Percentiles rank a stretch among this genome's conserved stretches.
Conservation (phyloP, 441 rosid species). For the Populus hybrid region DNA sequence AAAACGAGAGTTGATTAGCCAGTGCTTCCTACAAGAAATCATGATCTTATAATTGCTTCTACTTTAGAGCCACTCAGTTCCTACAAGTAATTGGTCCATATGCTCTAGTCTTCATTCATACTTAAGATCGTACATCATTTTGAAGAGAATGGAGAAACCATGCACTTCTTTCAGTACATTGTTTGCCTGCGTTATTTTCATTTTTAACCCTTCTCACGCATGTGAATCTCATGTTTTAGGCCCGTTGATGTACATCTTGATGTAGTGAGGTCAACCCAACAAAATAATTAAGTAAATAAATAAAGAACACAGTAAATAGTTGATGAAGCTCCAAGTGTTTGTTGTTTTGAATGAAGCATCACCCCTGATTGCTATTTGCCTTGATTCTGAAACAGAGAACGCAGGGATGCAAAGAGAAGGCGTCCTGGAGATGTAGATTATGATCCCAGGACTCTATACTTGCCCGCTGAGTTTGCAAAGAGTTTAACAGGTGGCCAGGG, state of each 20-base stretch:
- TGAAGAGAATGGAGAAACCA: not conserved
- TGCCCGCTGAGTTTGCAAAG: too few relatives aligned
- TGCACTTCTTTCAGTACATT: not conserved
- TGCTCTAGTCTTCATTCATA: not conserved
- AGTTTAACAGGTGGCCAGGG: too few relatives aligned
- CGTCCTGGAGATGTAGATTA: too few relatives aligned
- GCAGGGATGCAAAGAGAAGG: too few relatives aligned
- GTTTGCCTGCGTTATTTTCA: too few relatives aligned
- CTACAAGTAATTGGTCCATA: not conserved
- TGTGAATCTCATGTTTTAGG: not conserved
- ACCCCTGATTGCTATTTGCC: too few relatives aligned
- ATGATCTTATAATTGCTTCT: slow-evolving; percentile 66
- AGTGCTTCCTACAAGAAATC: slow-evolving; percentile 65
- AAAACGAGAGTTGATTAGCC: slow-evolving; percentile 28
- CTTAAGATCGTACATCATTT: not conserved
- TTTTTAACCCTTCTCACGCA: not conserved
- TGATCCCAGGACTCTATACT: too few relatives aligned
- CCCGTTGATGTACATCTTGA: not conserved
- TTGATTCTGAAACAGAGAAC: too few relatives aligned
- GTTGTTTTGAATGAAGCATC: too few relatives aligned
- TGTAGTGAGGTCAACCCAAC: not conserved
- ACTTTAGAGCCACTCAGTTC: slow-evolving; percentile 22
- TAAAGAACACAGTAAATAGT: not conserved
- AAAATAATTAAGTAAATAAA: not conserved
- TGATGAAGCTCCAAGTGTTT: too few relatives aligned